Base-by-base conservation (phyloP, 345 rosid species). In the Sonneratia caseolaris region DNA sequence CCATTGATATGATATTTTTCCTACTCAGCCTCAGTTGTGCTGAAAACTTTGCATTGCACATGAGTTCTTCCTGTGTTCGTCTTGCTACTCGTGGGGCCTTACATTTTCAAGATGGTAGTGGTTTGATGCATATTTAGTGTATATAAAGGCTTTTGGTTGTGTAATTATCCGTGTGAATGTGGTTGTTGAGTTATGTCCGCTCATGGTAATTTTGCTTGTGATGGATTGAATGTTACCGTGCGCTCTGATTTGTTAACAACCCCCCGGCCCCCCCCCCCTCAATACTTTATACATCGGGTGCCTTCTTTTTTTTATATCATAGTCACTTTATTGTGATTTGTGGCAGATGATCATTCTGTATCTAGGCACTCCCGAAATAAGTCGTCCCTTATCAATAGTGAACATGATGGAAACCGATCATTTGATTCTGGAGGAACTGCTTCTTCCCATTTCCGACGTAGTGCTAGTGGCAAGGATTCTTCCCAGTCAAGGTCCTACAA, bases 401-500 rank as follows among this genome's bases (percentile, higher is more conserved):
- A 72, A 24, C 66, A 62, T 62, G 38, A 27, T 62, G 66, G 66
- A 24, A 13, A 37, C 37, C 66, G 66, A 68, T 47, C 71, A 22
- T 47, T 76, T 64, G 71, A 67, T 68, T 73, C 76, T 37, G 87
- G 82, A 67, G 78, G 85, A 67, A 68, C 84, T 43, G 69, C 84
- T 68, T 82, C 87, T 48, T 76, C 85, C 16, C 79, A 82, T 74
- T 81, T 85, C 13, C 79, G 85, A 18, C 76, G 82, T 74, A 84
- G 78, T 77, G 68, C 81, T 73, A 82, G 76, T 72, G 71, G 70
- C 66, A 84, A 82, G 75, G 84, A 84, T 38, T 78, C 86, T 71
- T 66, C 79, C 51, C 78, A 75, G 45, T 70, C 71, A 66, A 77
- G 81, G 69, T 76, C 87, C 51, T 81, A 79, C 74, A 77, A 82